Conservation (phyloP, 2,329 filamentous ascomycete genomes). For the Coleophoma cylindrospora region DNA sequence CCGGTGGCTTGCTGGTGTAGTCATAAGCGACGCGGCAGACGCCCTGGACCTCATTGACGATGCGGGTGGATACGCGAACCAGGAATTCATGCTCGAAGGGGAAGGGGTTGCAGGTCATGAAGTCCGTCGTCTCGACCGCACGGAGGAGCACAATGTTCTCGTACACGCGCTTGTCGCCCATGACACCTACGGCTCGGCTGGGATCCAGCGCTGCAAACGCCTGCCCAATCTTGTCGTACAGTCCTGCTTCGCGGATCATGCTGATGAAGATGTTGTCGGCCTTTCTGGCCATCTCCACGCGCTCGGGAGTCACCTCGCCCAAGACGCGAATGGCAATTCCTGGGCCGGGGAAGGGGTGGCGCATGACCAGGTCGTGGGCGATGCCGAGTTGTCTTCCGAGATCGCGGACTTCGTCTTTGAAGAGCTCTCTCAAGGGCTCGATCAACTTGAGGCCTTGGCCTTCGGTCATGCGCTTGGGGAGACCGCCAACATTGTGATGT, state of each 20-base stretch:
- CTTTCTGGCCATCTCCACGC: slow-evolving; percentile 72
- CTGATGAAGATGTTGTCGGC: slow-evolving; percentile 76
- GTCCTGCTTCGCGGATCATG: slow-evolving; percentile 66
- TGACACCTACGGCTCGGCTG: slow-evolving; percentile 60
- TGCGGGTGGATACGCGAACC: slow-evolving; percentile 58
- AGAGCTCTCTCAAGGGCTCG: slow-evolving; percentile 73
- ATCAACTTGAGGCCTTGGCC: slow-evolving; percentile 55
- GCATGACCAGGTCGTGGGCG: slow-evolving; percentile 68
- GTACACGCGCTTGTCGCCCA: slow-evolving; percentile 64
- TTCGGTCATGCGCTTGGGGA: slow-evolving; percentile 45
- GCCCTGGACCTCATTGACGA: slow-evolving; percentile 63
- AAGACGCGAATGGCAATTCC: slow-evolving; percentile 67
- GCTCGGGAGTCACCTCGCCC: slow-evolving; percentile 76
- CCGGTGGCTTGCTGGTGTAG: slow-evolving; percentile 41
- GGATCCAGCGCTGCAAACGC: slow-evolving; percentile 66
- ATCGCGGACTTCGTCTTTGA: slow-evolving; percentile 77
- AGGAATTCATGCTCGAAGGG: slow-evolving; percentile 55
- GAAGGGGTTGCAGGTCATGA: slow-evolving; percentile 28
- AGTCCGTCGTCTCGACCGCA: slow-evolving; percentile 53
- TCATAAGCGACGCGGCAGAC: slow-evolving; percentile 70
- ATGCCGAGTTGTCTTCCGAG: slow-evolving; percentile 68
- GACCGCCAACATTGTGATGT: slow-evolving; percentile 65
- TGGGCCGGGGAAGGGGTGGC: slow-evolving; percentile 74
- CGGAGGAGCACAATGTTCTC: slow-evolving; percentile 57
- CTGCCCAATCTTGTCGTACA: slow-evolving; percentile 68